Evolutionary conservation across 2,329 filamentous ascomycete genomes (phyloP).

Genomic region (Colletotrichum orchidophilum): DNA sequence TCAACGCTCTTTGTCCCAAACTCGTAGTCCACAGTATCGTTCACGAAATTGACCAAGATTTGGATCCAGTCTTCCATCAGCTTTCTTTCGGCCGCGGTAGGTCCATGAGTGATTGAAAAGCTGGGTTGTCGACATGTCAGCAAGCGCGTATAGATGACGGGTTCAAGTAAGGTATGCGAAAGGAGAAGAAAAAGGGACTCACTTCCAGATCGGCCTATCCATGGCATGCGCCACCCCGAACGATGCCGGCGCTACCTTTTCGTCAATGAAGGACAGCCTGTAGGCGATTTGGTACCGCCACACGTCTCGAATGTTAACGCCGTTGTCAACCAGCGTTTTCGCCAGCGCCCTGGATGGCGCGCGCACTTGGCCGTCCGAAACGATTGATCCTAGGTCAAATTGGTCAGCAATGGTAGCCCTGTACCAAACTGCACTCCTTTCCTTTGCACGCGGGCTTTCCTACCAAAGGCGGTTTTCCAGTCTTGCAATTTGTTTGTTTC

Average conservation of each 20-base stretch:
- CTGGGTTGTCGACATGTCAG: slow-evolving; percentile 32
- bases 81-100: slow-evolving; percentile 42
- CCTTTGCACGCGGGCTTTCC: neutral
- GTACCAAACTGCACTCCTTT: neutral
- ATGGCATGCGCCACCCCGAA: slow-evolving; percentile 50
- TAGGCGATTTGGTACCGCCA: slow-evolving; percentile 55
- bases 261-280: slow-evolving; percentile 51
- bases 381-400: slow-evolving; percentile 38
- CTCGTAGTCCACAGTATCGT: slow-evolving; percentile 39
- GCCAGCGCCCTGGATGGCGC: slow-evolving; percentile 46
- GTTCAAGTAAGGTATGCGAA: neutral
- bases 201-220: slow-evolving; percentile 55
- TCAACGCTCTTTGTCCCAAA: slow-evolving; percentile 46
- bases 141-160: neutral
- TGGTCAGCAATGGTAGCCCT: neutral
- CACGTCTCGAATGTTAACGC: slow-evolving; percentile 44
- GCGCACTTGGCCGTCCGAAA: slow-evolving; percentile 51
- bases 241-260: slow-evolving; percentile 46
- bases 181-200: slow-evolving; percentile 29
- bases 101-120: slow-evolving; percentile 50
- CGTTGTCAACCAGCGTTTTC: slow-evolving; percentile 42
- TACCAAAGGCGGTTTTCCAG: slow-evolving; percentile 50
- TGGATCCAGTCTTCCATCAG: slow-evolving; percentile 51
- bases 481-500: slow-evolving; percentile 41
- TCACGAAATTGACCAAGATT: slow-evolving; percentile 49